phyloP scores from a whole-genome alignment of 2,329 filamentous ascomycete species.

The Colletotrichum lupini region DNA sequence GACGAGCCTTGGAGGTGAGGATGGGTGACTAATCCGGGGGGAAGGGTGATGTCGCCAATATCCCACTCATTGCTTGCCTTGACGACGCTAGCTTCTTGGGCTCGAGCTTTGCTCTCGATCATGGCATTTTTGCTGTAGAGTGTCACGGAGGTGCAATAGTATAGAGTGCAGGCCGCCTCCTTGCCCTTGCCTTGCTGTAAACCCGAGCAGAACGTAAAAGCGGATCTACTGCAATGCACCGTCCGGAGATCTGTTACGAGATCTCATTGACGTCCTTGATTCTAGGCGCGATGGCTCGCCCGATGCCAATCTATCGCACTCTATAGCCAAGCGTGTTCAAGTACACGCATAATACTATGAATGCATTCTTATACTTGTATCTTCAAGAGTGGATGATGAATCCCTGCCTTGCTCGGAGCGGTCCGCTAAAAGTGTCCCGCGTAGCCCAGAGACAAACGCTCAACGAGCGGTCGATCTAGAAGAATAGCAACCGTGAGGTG shows the following conservation, averaged over 20 bases:
- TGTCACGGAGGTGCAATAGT: too few species aligned
- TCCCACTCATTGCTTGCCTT: background rate
- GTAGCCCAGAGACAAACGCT: too few species aligned
- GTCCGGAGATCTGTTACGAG: background rate
- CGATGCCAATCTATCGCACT: background rate
- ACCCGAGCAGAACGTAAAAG: background rate
- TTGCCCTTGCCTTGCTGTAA: background rate
- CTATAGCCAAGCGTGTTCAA: background rate
- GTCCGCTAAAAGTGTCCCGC: too few species aligned
- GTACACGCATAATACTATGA: too few species aligned
- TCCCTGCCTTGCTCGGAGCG: too few species aligned
- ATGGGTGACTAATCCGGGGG: slow-evolving; percentile 15
- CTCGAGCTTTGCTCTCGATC: background rate
- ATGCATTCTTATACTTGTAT: background rate
- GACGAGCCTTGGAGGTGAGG: background rate
- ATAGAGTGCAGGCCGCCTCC: background rate
- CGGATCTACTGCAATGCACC: background rate
- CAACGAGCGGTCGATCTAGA: too few species aligned
- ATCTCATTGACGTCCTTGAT: background rate
- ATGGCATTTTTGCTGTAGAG: background rate
- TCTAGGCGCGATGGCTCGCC: too few species aligned
- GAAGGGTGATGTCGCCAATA: background rate
- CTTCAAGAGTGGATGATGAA: too few species aligned
- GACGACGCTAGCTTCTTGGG: too few species aligned
- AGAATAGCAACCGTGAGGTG: too few species aligned